Base-by-base conservation (phyloP, 495 filamentous ascomycete species). In the Bacidia rubella region DNA sequence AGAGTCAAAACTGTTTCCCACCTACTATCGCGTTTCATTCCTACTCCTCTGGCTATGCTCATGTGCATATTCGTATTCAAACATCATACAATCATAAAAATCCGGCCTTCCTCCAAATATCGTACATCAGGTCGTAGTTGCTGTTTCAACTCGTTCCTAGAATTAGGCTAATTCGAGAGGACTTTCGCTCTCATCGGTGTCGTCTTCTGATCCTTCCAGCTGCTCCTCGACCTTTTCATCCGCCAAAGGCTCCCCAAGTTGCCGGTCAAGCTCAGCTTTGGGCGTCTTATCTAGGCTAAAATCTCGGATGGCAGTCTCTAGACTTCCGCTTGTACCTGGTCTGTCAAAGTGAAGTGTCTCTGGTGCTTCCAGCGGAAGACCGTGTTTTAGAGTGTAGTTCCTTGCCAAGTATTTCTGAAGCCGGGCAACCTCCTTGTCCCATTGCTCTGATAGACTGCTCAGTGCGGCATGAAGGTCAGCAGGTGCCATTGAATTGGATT, bases 381-480 rank as follows among this genome's bases (percentile, higher is more conserved):
- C 74, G 42, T 78, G 63, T 1, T 70, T 70, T 11, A 82, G 55
- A 44, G 78, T 74, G 59, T 72, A 77, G 60, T 86, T 87, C 11
- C 83, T 74, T 25, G 69, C 65, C 17, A 86, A 71, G 56, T 80
- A 84, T 48, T 71, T 66, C 17, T 71, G 66, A 27, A 85, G 60
- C 23, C 79, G 73, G 29, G 67, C 65, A 20, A 74, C 66, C 60
- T 86, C 79, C 3, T 66, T 61, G 25, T 80, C 74, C 83, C 83
- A 87, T 60, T 76, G 79, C 19, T 74, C 72, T 43, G 73, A 72
- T 32, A 87, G 59, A 0, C 79, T 68, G 20, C 68, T 63, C 32
- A 85, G 62, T n/a, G 76, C 71, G 26, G 65, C 65, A 10, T 75
- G 69, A 4, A 79, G 62, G 54, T 82, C 76, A 32, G 77, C 69